phyloP scores from a whole-genome alignment of 1,284 basidiomycete genomes.

The Austroboletus niveus region DNA sequence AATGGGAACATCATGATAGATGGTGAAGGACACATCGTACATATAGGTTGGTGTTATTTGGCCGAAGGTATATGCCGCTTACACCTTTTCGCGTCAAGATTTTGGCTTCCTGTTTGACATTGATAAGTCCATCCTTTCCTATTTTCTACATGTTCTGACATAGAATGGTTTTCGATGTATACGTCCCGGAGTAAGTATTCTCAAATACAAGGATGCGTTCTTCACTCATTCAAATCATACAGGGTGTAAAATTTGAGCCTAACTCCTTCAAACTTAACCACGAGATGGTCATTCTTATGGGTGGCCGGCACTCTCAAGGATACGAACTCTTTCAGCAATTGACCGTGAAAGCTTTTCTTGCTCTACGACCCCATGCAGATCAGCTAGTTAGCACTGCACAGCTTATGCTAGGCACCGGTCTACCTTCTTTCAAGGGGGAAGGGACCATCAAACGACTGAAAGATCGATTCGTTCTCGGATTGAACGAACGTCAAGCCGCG shows the following conservation, averaged over 20 bases:
- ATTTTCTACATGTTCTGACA: conserved; percentile 24
- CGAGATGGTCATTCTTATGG: conserved; percentile 98
- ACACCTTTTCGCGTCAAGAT: conserved; percentile 49
- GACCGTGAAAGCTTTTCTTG: conserved; percentile 94
- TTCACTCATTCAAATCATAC: conserved; percentile 11
- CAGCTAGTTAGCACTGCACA: conserved; percentile 87
- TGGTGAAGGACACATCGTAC: conserved; percentile 92
- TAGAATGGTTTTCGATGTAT: conserved; percentile 16
- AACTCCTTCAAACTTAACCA: conserved; percentile 97
- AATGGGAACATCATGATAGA: conserved; percentile 99
- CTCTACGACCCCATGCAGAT: conserved; percentile 87
- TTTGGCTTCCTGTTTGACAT: conserved; percentile 99
- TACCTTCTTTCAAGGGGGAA: conserved; percentile 97
- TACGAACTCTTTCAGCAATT: conserved; percentile 93
- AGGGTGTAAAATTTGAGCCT: conserved; percentile 98
- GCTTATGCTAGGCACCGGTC: conserved; percentile 92
- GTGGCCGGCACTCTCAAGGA: conserved; percentile 89
- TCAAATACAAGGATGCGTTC: neutral
- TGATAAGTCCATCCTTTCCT: conserved; percentile 61
- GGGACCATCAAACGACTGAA: conserved; percentile 83
- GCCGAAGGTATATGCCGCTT: conserved; percentile 1
- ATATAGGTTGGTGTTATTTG: conserved; percentile 66
- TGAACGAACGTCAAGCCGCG: conserved; percentile 89
- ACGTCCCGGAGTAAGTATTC: conserved; percentile 64
- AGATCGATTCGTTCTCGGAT: conserved; percentile 82